phyloP scores from a whole-genome alignment of 2,329 filamentous ascomycete genomes.

The Corniculantispora saksenae region DNA sequence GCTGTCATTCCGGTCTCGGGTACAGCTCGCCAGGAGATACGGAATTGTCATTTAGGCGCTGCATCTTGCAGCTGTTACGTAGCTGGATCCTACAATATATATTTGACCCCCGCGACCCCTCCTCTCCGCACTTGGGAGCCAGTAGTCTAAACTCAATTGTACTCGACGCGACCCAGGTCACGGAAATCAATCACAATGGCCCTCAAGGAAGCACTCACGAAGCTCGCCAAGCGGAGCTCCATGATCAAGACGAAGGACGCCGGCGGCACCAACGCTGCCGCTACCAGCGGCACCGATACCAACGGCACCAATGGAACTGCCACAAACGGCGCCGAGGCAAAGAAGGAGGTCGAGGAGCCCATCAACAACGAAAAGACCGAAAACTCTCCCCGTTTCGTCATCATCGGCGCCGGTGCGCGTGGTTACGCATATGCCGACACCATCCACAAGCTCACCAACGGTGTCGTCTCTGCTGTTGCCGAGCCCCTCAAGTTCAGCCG shows the following conservation, averaged over 20 bases:
- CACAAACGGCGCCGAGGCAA: background rate
- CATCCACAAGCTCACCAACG: slow-evolving; percentile 64
- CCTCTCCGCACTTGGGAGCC: background rate
- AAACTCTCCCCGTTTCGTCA: slow-evolving; percentile 65
- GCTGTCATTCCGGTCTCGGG: slow-evolving; percentile 1
- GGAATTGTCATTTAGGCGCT: background rate
- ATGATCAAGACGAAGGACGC: background rate
- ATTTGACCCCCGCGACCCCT: slow-evolving; percentile 24
- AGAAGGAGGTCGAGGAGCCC: background rate
- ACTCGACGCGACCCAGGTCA: background rate
- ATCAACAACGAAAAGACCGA: slow-evolving; percentile 31
- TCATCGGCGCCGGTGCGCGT: slow-evolving; percentile 81
- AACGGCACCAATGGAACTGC: background rate
- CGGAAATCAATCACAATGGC: slow-evolving; percentile 22
- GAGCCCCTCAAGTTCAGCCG: slow-evolving; percentile 82
- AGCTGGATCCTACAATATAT: background rate
- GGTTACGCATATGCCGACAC: slow-evolving; percentile 73
- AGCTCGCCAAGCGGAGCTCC: slow-evolving; percentile 22
- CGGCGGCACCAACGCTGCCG: too few species aligned
- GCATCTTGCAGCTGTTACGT: background rate
- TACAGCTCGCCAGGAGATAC: background rate
- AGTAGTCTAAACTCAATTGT: background rate
- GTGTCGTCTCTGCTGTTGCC: slow-evolving; percentile 73
- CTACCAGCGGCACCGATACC: background rate
- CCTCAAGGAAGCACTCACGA: slow-evolving; percentile 25